phyloP scores from a whole-genome alignment of 1,284 basidiomycete species.

The Puccinia polysora region DNA sequence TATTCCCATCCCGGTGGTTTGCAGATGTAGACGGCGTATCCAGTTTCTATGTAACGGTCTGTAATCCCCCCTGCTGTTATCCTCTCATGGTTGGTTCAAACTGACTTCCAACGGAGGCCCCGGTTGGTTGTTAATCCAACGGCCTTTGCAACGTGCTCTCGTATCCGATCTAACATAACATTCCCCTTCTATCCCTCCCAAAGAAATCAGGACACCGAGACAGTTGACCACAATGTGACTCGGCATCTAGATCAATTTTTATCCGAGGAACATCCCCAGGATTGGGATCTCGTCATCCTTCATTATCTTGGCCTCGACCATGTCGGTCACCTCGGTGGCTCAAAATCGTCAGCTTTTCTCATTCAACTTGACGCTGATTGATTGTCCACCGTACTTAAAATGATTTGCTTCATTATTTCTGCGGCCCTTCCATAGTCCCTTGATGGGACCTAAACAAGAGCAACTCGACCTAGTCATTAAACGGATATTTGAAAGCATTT shows the following conservation, averaged over 20 bases:
- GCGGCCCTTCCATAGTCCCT: constrained; percentile 23
- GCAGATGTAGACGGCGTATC: constrained; percentile 44
- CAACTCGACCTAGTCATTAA: constrained; percentile 46
- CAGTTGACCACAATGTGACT: constrained; percentile 47
- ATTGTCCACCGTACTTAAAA: neutral
- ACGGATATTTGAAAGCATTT: constrained; percentile 34
- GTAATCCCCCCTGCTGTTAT: neutral
- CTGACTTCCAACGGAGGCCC: neutral
- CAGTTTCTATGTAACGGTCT: constrained; percentile 48
- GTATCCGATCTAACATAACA: neutral
- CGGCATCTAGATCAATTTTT: constrained; percentile 45
- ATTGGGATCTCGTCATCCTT: constrained; percentile 47
- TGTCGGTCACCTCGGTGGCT: constrained; percentile 48
- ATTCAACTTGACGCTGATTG: neutral
- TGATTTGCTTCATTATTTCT: neutral
- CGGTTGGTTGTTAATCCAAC: neutral
- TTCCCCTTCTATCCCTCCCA: neutral
- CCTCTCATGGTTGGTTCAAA: neutral
- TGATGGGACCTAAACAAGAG: constrained; percentile 47
- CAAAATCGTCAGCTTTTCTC: constrained; percentile 38
- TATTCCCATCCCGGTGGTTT: constrained; percentile 47
- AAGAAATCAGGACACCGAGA: constrained; percentile 45
- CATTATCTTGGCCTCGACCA: constrained; percentile 49
- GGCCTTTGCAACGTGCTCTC: neutral
- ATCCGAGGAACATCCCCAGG: neutral